Percentiles rank a stretch among this genome's conserved stretches.
phyloP scores from a whole-genome alignment of 2,329 filamentous ascomycete species.

The Stagonosporopsis tanaceti region DNA sequence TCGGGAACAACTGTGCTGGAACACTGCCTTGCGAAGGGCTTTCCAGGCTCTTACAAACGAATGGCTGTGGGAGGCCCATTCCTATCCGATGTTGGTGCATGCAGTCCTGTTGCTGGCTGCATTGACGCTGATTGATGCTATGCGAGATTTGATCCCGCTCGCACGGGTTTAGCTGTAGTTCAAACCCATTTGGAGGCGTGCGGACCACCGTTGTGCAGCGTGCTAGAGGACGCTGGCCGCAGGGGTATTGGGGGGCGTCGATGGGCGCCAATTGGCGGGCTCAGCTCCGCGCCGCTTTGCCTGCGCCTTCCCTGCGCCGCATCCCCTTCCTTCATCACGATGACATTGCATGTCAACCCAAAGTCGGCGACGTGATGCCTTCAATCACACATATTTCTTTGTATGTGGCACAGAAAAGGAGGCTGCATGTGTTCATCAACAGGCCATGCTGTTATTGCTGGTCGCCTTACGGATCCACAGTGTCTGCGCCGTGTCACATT shows the following conservation, averaged over 20 bases:
- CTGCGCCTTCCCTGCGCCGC: background rate
- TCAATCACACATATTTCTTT: background rate
- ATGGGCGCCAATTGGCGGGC: background rate
- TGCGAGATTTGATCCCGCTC: background rate
- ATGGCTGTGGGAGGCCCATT: constrained; percentile 7
- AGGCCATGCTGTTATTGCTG: background rate
- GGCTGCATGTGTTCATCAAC: background rate
- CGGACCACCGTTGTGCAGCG: constrained; percentile 6
- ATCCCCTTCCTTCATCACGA: background rate
- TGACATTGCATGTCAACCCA: background rate
- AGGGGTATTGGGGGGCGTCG: background rate
- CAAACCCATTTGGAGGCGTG: background rate
- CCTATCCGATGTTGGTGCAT: constrained; percentile 6
- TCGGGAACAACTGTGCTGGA: background rate
- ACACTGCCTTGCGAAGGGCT: background rate
- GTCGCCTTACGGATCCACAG: constrained; percentile 4
- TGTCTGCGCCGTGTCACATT: constrained; percentile 12
- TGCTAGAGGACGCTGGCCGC: background rate
- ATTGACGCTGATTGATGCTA: background rate
- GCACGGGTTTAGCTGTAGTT: background rate
- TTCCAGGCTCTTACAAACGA: constrained; percentile 1
- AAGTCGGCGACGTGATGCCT: background rate
- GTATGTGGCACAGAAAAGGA: background rate
- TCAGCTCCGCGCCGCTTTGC: background rate
- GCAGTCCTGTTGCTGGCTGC: background rate